Evolutionary conservation across 257 asterid genomes (phyloP), one percentile per base, ranked within the genome.

Genomic region (Catharanthus roseus): DNA sequence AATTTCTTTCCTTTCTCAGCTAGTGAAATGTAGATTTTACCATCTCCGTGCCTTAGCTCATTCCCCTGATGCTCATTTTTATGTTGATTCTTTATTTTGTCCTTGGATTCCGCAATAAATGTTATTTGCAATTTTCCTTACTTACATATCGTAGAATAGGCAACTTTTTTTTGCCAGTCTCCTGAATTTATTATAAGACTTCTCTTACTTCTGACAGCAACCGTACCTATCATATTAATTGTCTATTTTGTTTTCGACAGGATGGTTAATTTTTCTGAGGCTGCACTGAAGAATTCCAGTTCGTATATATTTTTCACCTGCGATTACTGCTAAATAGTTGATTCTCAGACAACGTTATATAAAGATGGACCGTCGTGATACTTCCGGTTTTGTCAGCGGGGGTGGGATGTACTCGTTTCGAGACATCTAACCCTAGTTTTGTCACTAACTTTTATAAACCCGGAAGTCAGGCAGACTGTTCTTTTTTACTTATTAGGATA

Each of bases 381-480:
- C 98, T 64, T 93, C 96, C 0, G 98, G 98, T 72, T 93, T 93
- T 78, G 98, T 93, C 18, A 93, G 98, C 56, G 98, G 98, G 77
- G 98, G 98, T 69, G 87, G 77, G 85, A 72, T 87, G 93, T 75
- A 44, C 90, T 83, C 87, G 76, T 82, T 69, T 60, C 51, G 96
- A 80, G 90, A 75, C 90, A 83, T 85, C 89, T 88, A 81, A 83
- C 96, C 78, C 31, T 83, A 74, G 77, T 76, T 84, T 83, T 82
- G 86, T 74, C 65, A 68, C 68, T 89, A 85, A 69, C 60, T 81
- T 72, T 13, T 60, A 42, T 74, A 71, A 71, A 53, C 90, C 96
- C 93, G 87, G 96, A 86, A 88, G 99, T 77, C 96, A 83, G 96
- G 89, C 78, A 74, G 84, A 80, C 93, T 91, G 95, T 82, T 77